Evolutionary conservation across 2,329 filamentous ascomycete genomes (phyloP).

Genomic region (Spiromastix sp.): DNA sequence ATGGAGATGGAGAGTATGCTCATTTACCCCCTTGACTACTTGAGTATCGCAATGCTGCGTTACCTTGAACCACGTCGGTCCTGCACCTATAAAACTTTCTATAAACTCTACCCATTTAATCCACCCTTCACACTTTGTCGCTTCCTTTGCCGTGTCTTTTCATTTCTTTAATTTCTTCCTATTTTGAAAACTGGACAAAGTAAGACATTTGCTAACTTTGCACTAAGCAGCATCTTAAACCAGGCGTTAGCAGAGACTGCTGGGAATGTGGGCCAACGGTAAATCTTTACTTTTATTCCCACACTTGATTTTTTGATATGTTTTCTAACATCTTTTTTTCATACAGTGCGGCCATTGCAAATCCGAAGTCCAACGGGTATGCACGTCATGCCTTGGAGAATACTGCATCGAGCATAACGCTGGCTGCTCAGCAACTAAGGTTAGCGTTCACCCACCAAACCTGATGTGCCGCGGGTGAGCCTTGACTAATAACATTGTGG

Average conservation of each 20-base stretch:
- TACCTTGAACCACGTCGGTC: too few species aligned
- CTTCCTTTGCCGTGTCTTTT: not conserved
- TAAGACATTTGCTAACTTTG: constrained; percentile 8
- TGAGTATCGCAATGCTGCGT: constrained; percentile 1
- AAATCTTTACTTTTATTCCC: constrained; percentile 22
- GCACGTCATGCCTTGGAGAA: constrained; percentile 61
- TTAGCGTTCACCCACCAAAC: too few species aligned
- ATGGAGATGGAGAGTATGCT: constrained; percentile 12
- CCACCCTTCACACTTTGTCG: not conserved
- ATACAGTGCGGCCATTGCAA: constrained; percentile 66
- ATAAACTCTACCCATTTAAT: not conserved
- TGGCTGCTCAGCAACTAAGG: constrained; percentile 57
- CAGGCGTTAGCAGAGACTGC: constrained; percentile 58
- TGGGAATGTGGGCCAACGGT: constrained; percentile 81
- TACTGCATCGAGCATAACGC: constrained; percentile 81
- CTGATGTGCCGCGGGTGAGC: too few species aligned
- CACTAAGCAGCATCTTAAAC: constrained; percentile 17
- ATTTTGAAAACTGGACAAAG: not conserved
- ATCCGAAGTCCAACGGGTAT: constrained; percentile 57
- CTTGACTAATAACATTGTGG: not conserved
- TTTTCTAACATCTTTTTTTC: constrained; percentile 2
- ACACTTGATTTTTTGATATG: too few species aligned
- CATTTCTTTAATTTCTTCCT: not conserved
- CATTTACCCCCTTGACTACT: constrained; percentile 36
- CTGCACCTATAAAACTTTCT: too few species aligned